Percentiles rank a stretch among this genome's conserved stretches.
These are phyloP conservation scores for Ocimum tenuiflorum DNA, from an alignment of 257 asterid species.

Conservation along the genomic window DNA sequence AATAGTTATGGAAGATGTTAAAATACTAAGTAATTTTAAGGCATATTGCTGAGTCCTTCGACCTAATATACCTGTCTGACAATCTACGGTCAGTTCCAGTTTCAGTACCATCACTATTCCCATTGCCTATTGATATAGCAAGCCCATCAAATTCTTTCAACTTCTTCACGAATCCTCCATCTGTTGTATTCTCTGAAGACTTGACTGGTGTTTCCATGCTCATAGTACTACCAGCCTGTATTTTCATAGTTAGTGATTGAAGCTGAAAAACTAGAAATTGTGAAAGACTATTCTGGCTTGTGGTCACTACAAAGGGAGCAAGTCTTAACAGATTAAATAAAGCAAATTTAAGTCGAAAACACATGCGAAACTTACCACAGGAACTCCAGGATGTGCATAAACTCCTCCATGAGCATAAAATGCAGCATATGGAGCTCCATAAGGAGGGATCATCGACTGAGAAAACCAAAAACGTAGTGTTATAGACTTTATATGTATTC, in stretches of 20 bases:
- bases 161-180: constrained; percentile 56
- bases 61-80: constrained; percentile 65
- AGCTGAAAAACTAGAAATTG: too few species aligned
- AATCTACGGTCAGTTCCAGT: constrained; percentile 47
- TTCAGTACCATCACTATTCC: constrained; percentile 45
- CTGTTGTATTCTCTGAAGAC: constrained; percentile 51
- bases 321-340: background rate
- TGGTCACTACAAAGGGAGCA: background rate
- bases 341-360: background rate
- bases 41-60: background rate
- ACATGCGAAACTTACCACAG: constrained; percentile 50
- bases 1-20: background rate
- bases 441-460: constrained; percentile 88
- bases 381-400: constrained; percentile 82
- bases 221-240: constrained; percentile 62
- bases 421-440: constrained; percentile 85
- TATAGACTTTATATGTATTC: constrained; percentile 1
- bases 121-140: constrained; percentile 77
- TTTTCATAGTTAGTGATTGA: constrained; percentile 8
- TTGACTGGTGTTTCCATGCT: constrained; percentile 55
- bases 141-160: constrained; percentile 77
- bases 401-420: constrained; percentile 82
- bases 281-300: too few species aligned
- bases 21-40: background rate
- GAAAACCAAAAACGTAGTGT: background rate